These are phyloP conservation scores for Manihot esculenta DNA, from an alignment of 441 rosid species.

Conservation along the genomic window DNA sequence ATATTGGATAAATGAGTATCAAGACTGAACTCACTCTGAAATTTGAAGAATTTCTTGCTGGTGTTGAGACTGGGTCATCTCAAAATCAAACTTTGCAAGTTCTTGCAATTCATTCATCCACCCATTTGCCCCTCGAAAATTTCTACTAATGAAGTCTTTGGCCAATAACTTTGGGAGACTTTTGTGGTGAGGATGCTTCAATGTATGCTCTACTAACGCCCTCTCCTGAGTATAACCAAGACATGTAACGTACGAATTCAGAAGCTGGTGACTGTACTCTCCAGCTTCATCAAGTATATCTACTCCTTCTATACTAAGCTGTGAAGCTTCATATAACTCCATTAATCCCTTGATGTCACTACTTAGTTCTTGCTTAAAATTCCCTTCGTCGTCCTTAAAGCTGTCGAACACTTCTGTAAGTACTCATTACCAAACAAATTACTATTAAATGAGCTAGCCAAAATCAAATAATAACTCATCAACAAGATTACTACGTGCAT, in stretches of 20 bases:
- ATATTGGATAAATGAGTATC: too few relatives aligned
- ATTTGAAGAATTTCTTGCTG: slow-evolving; percentile 29
- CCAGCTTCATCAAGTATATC: slow-evolving; percentile 36
- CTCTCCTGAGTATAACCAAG: slow-evolving; percentile 16
- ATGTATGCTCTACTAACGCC: slow-evolving; percentile 22
- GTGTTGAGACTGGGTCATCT: slow-evolving; percentile 25
- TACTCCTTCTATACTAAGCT: slow-evolving; percentile 35
- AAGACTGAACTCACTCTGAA: not conserved
- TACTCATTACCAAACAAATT: too few relatives aligned
- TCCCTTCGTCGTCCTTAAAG: slow-evolving; percentile 28
- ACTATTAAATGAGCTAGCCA: not conserved
- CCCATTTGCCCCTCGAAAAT: slow-evolving; percentile 11
- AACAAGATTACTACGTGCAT: too few relatives aligned
- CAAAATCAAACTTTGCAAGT: slow-evolving; percentile 40
- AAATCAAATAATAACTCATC: not conserved
- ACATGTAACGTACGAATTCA: slow-evolving; percentile 19
- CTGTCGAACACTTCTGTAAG: slow-evolving; percentile 36
- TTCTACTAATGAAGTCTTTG: slow-evolving; percentile 11
- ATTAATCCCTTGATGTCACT: slow-evolving; percentile 34
- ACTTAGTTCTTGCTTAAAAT: slow-evolving; percentile 12
- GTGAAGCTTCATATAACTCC: slow-evolving; percentile 46
- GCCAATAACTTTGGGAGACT: slow-evolving; percentile 38
- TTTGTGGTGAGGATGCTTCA: slow-evolving; percentile 45
- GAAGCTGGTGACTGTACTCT: slow-evolving; percentile 22
- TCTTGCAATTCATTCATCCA: slow-evolving; percentile 34